Evolutionary conservation across 2,329 filamentous ascomycete species (phyloP).

Genomic region (Trichoderma harzianum): DNA sequence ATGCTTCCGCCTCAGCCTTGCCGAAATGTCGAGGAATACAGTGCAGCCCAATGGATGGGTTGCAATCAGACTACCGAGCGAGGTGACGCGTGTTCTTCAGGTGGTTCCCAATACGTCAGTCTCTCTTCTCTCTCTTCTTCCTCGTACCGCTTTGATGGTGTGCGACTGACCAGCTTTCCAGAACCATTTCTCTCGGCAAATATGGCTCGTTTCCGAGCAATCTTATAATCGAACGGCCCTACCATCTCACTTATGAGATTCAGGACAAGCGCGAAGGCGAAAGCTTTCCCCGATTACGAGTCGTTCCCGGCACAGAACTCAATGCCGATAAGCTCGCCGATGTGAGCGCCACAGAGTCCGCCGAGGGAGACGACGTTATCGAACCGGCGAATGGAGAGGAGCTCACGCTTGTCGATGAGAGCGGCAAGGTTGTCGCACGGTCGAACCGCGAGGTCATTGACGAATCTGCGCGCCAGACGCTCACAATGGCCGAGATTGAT

Average conservation of each 20-base stretch:
- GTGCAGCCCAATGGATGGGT: constrained; percentile 59
- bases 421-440: constrained; percentile 46
- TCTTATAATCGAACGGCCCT: constrained; percentile 84
- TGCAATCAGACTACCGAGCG: constrained; percentile 57
- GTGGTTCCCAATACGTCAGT: constrained; percentile 58
- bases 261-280: constrained; percentile 66
- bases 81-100: constrained; percentile 55
- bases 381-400: constrained; percentile 39
- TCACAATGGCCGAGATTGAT: constrained; percentile 74
- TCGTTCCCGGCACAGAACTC: constrained; percentile 77
- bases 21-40: constrained; percentile 32
- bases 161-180: constrained; percentile 40
- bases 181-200: constrained; percentile 85
- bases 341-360: constrained; percentile 32
- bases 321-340: constrained; percentile 71
- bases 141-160: not conserved
- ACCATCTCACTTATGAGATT: constrained; percentile 87
- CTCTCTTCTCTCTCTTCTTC: not conserved
- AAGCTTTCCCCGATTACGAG: constrained; percentile 65
- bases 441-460: constrained; percentile 60
- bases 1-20: not conserved
- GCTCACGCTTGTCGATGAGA: constrained; percentile 42
- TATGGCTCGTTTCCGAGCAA: constrained; percentile 89
- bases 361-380: constrained; percentile 43
- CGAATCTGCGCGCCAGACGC: constrained; percentile 65